A percentile compares a stretch with the other conserved stretches of the same genome.
Conservation (phyloP, 495 filamentous ascomycete genomes). For the Aspergillus panamensis region DNA sequence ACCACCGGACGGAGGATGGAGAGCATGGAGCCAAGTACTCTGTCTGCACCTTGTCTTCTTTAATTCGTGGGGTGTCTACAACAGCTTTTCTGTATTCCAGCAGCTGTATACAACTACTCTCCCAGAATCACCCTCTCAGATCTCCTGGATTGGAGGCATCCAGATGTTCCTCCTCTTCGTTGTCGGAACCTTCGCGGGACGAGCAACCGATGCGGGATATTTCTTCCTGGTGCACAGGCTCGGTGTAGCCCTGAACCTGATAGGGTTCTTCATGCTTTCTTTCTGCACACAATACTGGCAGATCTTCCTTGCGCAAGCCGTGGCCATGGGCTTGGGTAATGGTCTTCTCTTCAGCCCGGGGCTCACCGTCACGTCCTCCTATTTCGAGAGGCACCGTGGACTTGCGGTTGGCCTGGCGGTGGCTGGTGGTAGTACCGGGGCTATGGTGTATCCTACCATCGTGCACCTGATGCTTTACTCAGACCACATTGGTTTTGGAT, state of each 20-base stretch:
- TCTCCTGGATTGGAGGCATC: slow-evolving; percentile 57
- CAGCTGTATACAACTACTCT: slow-evolving; percentile 55
- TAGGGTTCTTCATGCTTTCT: slow-evolving; percentile 58
- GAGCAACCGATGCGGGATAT: slow-evolving; percentile 56
- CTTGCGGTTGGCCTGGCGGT: slow-evolving; percentile 61
- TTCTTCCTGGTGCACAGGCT: slow-evolving; percentile 45
- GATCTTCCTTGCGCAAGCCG: slow-evolving; percentile 60
- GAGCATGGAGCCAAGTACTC: slow-evolving; percentile 32
- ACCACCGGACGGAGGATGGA: slow-evolving; percentile 30
- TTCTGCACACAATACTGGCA: slow-evolving; percentile 49
- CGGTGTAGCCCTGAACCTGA: slow-evolving; percentile 47
- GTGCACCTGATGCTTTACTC: slow-evolving; percentile 55
- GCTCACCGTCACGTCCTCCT: slow-evolving; percentile 57
- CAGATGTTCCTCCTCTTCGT: slow-evolving; percentile 35
- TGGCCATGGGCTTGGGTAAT: slow-evolving; percentile 61
- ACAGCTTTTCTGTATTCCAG: slow-evolving; percentile 37
- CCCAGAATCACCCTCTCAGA: slow-evolving; percentile 46
- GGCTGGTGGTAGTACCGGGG: slow-evolving; percentile 60
- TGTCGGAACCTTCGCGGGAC: slow-evolving; percentile 46
- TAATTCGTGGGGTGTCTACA: slow-evolving; percentile 31
- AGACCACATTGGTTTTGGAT: slow-evolving; percentile 57
- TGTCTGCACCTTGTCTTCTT: slow-evolving; percentile 26
- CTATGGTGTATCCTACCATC: slow-evolving; percentile 63
- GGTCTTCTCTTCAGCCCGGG: slow-evolving; percentile 60
- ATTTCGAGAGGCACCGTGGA: slow-evolving; percentile 58